Evolutionary conservation across 1,284 basidiomycete species (phyloP), one percentile per base, ranked within the genome.

Genomic region (Tylopilus sp.): DNA sequence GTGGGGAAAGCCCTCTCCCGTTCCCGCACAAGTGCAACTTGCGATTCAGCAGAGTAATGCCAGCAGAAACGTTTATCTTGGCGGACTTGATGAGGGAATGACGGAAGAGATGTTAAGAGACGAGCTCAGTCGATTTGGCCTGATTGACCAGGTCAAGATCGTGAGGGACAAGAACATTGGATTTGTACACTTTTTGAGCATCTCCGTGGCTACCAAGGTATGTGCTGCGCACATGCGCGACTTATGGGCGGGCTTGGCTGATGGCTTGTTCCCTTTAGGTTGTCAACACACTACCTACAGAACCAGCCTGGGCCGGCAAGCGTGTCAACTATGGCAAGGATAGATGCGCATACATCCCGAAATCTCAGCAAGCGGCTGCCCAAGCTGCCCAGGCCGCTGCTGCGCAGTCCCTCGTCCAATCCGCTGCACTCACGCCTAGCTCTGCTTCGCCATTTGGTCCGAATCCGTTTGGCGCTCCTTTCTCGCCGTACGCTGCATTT

Each of bases 71-170:
- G 94, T 98, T 46, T 98, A 96, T 69, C 80, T 98, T 24, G 94
- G 94, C 44, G 92, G 92, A 29, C 76, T 98, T 35, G 92, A 94
- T 50, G 92, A 95, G 71, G 78, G 77, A 43, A 84, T 86, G 74
- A 95, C 92, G 1, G 94, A 98, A 76, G 90, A 95, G 74, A 84
- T 85, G 69, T 76, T 98, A 40, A 76, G 94, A 28, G 92, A 96
- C 58, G 93, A 95, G 67, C 77, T 92, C 48, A 86, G 83, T 64
- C 80, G 89, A 37, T 98, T 94, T 65, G 94, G 94, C n/a, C 78
- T 94, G 40, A 97, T 98, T 67, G 94, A 98, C 73, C 94, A 97
- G 71, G 93, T 98, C 69, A 98, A 98, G 82, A 96, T 97, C 66
- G 94, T 97, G 37, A 78, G 93, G 57, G 94, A 98, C 78, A 97